Evolutionary conservation across 441 rosid genomes (phyloP).

Genomic region (Flueggea neowawraea): DNA sequence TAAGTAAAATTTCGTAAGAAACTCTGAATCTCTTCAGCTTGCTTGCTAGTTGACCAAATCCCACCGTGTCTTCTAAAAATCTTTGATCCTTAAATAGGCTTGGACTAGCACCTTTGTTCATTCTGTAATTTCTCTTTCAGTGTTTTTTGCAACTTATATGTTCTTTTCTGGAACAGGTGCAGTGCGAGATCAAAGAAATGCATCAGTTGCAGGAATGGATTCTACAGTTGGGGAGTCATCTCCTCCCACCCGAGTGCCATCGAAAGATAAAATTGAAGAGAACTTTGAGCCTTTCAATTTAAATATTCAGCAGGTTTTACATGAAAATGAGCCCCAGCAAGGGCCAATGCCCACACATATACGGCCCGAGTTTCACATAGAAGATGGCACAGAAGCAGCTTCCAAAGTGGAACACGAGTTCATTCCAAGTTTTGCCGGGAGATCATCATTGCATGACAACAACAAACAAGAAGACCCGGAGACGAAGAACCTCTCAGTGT

Average conservation of each 20-base stretch:
- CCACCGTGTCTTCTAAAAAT: too few species aligned
- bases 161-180: conserved; percentile 37
- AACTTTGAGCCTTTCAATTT: conserved; percentile 62
- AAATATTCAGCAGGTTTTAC: conserved; percentile 40
- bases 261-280: conserved; percentile 52
- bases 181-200: conserved; percentile 71
- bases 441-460: conserved; percentile 35
- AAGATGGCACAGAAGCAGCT: conserved; percentile 45
- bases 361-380: conserved; percentile 40
- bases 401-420: conserved; percentile 69
- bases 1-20: too few species aligned
- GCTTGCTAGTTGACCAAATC: too few species aligned
- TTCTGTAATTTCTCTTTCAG: not conserved
- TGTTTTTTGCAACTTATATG: not conserved
- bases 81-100: too few species aligned
- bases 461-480: conserved; percentile 26
- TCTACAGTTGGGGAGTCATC: conserved; percentile 79
- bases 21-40: too few species aligned
- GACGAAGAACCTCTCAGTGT: conserved; percentile 42
- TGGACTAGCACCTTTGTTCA: too few species aligned
- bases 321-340: conserved; percentile 41
- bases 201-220: conserved; percentile 51
- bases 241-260: conserved; percentile 36
- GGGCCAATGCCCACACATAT: conserved; percentile 24
- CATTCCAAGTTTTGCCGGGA: conserved; percentile 56